Base-by-base conservation (phyloP, 768 basidiomycete species). In the Tylopilus sp. region DNA sequence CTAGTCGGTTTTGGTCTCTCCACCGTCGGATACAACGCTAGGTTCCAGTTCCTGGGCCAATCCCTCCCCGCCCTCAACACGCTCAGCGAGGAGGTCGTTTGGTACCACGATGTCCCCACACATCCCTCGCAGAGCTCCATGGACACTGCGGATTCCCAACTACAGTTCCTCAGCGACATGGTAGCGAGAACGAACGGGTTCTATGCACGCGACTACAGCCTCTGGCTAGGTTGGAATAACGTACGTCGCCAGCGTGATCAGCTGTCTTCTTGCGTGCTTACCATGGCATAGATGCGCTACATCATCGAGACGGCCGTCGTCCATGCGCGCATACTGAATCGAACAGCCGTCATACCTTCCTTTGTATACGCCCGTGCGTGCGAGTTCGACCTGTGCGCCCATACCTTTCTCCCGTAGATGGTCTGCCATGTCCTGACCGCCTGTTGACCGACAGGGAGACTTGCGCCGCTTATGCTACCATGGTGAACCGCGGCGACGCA, bases 201-300 rank as follows among this genome's bases (percentile, higher is more conserved):
- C 52, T 77, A 73, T 51, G 70, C 69, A 3, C 71, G 78, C 39
- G 76, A 78, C 38, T 78, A 69, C 53, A 76, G 73, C 53, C 62
- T 77, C 7, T 76, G 75, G 55, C 61, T 79, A n/a, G 78, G 76
- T 13, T 79, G 74, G 74, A 78, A 78, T 47, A 79, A 78, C 51
- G 75, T 78, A 39, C 22, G 53, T 51, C 7, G 18, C 18, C 11
- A 44, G 1, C 33, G 5, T 28, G 13, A 2, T 1, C 1, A 7
- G 20, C 22, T 15, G 15, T 28, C 15, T 30, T 13, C 25, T n/a
- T 6, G 1, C 25, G 0, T 13, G 11, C 40, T 57, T 30, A 51
- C 6, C 18, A 18, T n/a, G 1, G 17, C 20, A 6, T 31, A 76
- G 76, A 68, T 79, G 69, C 71, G 78, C 15, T 78, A 79, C 48